These are phyloP conservation scores for Rhizophagus clarus DNA, from an alignment of 192 early-diverging fungal species.

Conservation along the genomic window DNA sequence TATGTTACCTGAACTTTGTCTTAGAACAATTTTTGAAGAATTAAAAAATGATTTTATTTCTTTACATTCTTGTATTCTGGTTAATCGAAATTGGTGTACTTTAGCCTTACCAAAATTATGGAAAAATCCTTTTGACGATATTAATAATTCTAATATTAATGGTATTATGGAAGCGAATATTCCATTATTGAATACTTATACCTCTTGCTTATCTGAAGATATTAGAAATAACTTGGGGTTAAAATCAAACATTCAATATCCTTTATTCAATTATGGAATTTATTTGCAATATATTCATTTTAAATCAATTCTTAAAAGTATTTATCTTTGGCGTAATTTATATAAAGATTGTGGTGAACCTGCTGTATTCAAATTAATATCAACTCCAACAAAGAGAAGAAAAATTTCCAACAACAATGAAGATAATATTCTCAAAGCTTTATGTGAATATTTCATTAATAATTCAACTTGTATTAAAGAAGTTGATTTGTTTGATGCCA, in stretches of 20 bases:
- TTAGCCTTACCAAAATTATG: not conserved
- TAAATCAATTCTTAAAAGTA: not conserved
- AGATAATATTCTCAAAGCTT: not conserved
- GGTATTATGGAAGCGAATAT: not conserved
- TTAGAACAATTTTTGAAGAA: not conserved
- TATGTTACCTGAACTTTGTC: not conserved
- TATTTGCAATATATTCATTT: not conserved
- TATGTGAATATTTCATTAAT: not conserved
- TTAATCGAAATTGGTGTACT: conserved; percentile 8
- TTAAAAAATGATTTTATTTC: not conserved
- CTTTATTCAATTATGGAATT: not conserved
- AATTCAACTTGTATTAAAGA: not conserved
- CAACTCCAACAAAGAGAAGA: not conserved
- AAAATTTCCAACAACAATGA: not conserved
- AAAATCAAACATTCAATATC: not conserved
- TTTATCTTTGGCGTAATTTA: not conserved
- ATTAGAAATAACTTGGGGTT: not conserved
- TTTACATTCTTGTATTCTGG: not conserved
- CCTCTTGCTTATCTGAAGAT: not conserved
- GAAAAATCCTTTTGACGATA: not conserved
- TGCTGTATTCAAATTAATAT: not conserved
- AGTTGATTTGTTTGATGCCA: not conserved
- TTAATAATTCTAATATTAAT: not conserved
- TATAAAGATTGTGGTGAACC: not conserved
- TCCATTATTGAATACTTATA: not conserved